Evolutionary conservation across 2,329 filamentous ascomycete genomes (phyloP).

Genomic region (Didymella lethalis): DNA sequence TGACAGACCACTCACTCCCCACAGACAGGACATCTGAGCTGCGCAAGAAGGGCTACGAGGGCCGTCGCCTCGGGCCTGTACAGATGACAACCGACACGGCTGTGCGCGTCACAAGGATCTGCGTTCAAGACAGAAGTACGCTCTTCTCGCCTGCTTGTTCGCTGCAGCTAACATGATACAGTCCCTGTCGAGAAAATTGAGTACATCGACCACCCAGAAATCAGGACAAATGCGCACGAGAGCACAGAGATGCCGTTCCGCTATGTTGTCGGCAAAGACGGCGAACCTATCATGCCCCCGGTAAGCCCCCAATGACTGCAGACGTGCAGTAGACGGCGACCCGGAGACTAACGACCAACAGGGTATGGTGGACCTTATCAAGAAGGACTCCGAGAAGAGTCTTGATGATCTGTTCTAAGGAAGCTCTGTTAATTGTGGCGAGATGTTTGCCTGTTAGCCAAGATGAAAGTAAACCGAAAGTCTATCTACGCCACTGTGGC

Average conservation of each 20-base stretch:
- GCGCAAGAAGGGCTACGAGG: constrained; percentile 89
- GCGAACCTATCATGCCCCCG: constrained; percentile 88
- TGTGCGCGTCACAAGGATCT: constrained; percentile 88
- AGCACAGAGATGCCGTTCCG: constrained; percentile 98
- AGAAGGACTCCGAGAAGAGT: constrained; percentile 90
- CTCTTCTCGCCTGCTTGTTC: constrained; percentile 13
- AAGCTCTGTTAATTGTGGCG: neutral
- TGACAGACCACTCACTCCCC: constrained; percentile 31
- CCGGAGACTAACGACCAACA: constrained; percentile 47
- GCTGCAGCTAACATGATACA: constrained; percentile 52
- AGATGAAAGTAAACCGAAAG: constrained; percentile 19
- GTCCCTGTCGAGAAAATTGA: constrained; percentile 79
- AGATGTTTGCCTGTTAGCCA: neutral
- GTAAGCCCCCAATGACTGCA: constrained; percentile 59
- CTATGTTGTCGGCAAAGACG: constrained; percentile 80
- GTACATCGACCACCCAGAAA: constrained; percentile 87
- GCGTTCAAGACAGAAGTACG: constrained; percentile 83
- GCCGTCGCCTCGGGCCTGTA: constrained; percentile 84
- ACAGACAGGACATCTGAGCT: constrained; percentile 94
- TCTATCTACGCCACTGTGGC: constrained; percentile 48
- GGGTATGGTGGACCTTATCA: constrained; percentile 95
- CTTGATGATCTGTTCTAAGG: constrained; percentile 81
- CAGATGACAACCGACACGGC: constrained; percentile 99
- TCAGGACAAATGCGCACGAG: constrained; percentile 89
- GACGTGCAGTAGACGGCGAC: neutral